Base-by-base conservation (phyloP, 2,329 filamentous ascomycete genomes). In the Dactylellina parvicollis region DNA sequence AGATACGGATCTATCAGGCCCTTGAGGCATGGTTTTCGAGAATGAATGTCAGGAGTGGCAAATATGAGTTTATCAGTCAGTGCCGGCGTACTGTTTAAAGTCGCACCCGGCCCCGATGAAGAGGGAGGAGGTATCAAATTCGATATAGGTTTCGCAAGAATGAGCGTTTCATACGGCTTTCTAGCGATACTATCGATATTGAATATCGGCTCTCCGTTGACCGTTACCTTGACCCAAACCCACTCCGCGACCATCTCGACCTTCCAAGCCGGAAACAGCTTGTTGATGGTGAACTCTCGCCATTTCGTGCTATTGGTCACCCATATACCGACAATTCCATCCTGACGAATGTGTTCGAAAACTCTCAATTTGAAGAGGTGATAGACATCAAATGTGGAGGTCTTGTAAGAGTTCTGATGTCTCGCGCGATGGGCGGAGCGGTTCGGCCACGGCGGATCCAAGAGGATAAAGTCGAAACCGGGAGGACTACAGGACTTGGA, bases 391-490 rank as follows among this genome's bases (percentile, higher is more conserved):
- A 81, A 77, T 42, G 83, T 80, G 67, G 55, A 56, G 78, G 77
- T 71, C 30, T 81, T 81, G 55, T 81, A 78, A 3, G 84, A 83
- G 4, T 84, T 86, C 1, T 77, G 75, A 79, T 88, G 86, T 75
- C 83, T 77, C 77, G 81, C 80, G 38, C 89, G 84, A 76, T 85
- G 85, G 12, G 87, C 91, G 4, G 90, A 93, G 47, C 88, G 86
- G 78, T 92, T 94, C 0, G 91, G 90, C 91, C 91, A 94, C 0
- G 91, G 91, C 2, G 91, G 91, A 78, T 94, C 91, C 18, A 93
- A 81, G 5, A 92, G 79, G 36, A 93, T 83, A 46, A 93, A 82
- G 75, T 90, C 83, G 79, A 94, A 92, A 4, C 79, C 77, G 18
- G 54, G 65, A 18, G 72, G 32, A 14, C 49, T 57, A 14, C 60